Evolutionary conservation across 495 filamentous ascomycete genomes (phyloP).

Genomic region (Neurospora sp.): DNA sequence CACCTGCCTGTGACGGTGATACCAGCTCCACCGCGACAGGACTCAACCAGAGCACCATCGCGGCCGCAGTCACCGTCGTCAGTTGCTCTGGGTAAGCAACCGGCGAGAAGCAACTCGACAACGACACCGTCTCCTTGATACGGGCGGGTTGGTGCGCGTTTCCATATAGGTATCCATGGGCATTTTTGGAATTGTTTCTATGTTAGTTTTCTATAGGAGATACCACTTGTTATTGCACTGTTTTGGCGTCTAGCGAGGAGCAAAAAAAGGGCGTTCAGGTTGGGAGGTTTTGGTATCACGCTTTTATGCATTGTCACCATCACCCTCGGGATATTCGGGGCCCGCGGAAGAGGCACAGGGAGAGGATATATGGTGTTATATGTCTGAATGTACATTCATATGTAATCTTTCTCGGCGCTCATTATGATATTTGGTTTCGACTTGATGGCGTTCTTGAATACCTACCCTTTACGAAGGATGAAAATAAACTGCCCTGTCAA

Average conservation of each 20-base stretch:
- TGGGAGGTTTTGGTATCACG: neutral
- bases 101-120: neutral
- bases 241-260: neutral
- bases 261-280: neutral
- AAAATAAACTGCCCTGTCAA: neutral
- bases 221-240: neutral
- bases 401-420: neutral
- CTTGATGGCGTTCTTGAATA: neutral
- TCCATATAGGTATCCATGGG: neutral
- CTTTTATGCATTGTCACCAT: neutral
- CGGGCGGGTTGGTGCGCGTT: neutral
- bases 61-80: neutral
- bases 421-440: neutral
- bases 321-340: neutral
- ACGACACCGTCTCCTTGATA: neutral
- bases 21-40: slow-evolving; percentile 34
- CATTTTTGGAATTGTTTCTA: neutral
- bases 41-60: slow-evolving; percentile 14
- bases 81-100: neutral
- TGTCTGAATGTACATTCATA: neutral
- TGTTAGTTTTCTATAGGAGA: neutral
- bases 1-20: slow-evolving; percentile 38
- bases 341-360: neutral
- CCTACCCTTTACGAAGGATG: neutral
- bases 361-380: neutral